Evolutionary conservation across 1,284 basidiomycete species (phyloP).

Genomic region (Tremellales sp.): DNA sequence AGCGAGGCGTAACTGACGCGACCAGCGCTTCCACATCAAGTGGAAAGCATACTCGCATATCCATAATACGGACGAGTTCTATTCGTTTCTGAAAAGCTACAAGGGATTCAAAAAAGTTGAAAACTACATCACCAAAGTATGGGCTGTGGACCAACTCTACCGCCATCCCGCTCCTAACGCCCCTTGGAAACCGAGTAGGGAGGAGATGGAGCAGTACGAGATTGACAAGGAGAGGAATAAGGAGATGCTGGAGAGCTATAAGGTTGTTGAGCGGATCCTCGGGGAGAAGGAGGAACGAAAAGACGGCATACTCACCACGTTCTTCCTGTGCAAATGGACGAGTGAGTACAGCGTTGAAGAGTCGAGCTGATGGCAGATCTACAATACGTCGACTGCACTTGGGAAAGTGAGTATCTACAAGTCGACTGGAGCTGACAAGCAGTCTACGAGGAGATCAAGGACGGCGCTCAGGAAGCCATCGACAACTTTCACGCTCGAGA

Average conservation of each 20-base stretch:
- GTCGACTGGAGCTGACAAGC: neutral
- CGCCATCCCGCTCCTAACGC: slow-evolving; percentile 51
- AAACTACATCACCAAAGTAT: slow-evolving; percentile 90
- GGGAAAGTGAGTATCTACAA: slow-evolving; percentile 64
- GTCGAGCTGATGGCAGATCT: slow-evolving; percentile 55
- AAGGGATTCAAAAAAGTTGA: slow-evolving; percentile 95
- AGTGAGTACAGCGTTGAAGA: slow-evolving; percentile 31
- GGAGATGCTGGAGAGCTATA: slow-evolving; percentile 86
- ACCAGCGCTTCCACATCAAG: slow-evolving; percentile 88
- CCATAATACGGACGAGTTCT: slow-evolving; percentile 95
- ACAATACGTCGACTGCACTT: slow-evolving; percentile 93
- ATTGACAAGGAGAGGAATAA: slow-evolving; percentile 86
- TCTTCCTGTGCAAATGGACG: slow-evolving; percentile 98
- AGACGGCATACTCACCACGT: slow-evolving; percentile 57
- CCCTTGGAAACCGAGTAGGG: slow-evolving; percentile 65
- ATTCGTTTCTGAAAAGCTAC: slow-evolving; percentile 69
- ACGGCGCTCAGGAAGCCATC: slow-evolving; percentile 61
- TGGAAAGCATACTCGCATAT: slow-evolving; percentile 93
- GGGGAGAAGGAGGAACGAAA: slow-evolving; percentile 66
- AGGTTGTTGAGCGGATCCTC: slow-evolving; percentile 88
- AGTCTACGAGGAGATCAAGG: slow-evolving; percentile 65
- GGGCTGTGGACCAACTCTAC: slow-evolving; percentile 66
- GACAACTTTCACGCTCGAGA: slow-evolving; percentile 75
- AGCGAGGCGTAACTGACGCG: too few species aligned
- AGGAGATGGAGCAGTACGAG: slow-evolving; percentile 84